Evolutionary conservation across 2,329 filamentous ascomycete species (phyloP).

Genomic region (Leptographium lundbergii): DNA sequence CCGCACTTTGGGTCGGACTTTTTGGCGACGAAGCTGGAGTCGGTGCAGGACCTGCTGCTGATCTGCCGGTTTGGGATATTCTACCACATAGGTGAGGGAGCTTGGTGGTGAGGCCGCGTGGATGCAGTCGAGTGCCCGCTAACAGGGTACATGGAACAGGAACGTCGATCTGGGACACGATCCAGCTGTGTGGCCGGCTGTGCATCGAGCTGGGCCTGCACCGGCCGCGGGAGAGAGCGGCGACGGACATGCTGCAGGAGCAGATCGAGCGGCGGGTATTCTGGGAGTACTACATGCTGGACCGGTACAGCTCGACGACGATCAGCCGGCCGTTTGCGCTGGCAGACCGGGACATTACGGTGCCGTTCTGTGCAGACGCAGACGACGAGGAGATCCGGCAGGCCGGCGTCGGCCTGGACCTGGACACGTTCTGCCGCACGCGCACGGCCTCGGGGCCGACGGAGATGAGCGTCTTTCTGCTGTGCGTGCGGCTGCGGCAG

Average conservation of each 20-base stretch:
- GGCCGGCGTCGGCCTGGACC: neutral
- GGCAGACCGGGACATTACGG: slow-evolving; percentile 24
- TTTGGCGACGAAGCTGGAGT: slow-evolving; percentile 19
- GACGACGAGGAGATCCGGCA: neutral
- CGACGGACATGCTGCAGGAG: neutral
- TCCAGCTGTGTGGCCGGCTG: slow-evolving; percentile 2
- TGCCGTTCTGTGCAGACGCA: slow-evolving; percentile 9
- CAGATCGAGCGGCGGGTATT: slow-evolving; percentile 20
- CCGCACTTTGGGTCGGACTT: slow-evolving; percentile 18
- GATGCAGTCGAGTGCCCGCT: no score
- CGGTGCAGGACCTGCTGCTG: slow-evolving; percentile 27
- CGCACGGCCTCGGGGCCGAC: neutral
- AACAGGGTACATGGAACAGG: no score
- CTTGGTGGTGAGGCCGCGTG: neutral
- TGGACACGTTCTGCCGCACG: neutral
- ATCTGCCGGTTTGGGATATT: slow-evolving; percentile 29
- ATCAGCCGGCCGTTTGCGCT: slow-evolving; percentile 29
- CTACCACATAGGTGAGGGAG: slow-evolving; percentile 22
- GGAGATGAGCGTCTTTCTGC: neutral
- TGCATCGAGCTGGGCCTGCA: slow-evolving; percentile 2
- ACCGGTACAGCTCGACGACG: slow-evolving; percentile 29
- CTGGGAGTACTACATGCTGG: slow-evolving; percentile 32
- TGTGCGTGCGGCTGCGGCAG: neutral
- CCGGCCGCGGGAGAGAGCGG: neutral
- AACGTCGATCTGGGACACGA: slow-evolving; percentile 3